Evolutionary conservation across 169 alveolate genomes (phyloP), one percentile per base, ranked within the genome.

Genomic region (Plasmodium blacklocki): DNA sequence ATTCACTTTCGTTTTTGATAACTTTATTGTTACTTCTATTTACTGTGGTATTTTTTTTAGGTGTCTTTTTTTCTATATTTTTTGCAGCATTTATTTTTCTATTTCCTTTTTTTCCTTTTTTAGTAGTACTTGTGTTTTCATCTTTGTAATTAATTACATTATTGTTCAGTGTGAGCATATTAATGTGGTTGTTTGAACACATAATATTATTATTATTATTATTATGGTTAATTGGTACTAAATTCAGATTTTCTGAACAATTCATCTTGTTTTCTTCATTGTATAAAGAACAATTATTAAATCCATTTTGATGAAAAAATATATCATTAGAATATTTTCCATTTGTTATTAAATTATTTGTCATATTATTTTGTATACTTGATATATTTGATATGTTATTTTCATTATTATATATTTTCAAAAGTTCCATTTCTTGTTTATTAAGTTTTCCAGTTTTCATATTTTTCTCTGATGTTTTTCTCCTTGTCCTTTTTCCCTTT

Each of bases 1-100:
- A 95, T 39, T 88, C 97, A 21, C 88, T 80, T 26, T 94, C 94
- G 70, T 58, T 73, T 74, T 94, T 94, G 45, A 83, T 66, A 49
- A 66, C 50, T 78, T 67, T 78, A 45, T 54, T 66, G 47, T 21
- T 64, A 43, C 29, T 64, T 78, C 71, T 78, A 66, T 14, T 78
- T 12, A 78, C 23, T 14, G 73, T 49, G 2, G 12, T 58, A 50
- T 26, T 50, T 78, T 78, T 78, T 78, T 78, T 78, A 15, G 47
- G 63, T 15, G 21, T 59, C 26, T 52, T 78, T 78, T 78, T 78
- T 78, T 78, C 91, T 52, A 63, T 62, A 58, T 63, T 83, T 47
- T 70, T 71, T n/a, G n/a, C 3, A 3, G 56, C 7, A 26, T 63
- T 43, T n/a, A 56, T 83, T 83, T 29, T 83, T 68, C 71, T 83